These are phyloP conservation scores for Pugionium cornutum DNA, from an alignment of 345 rosid genomes.

Conservation along the genomic window DNA sequence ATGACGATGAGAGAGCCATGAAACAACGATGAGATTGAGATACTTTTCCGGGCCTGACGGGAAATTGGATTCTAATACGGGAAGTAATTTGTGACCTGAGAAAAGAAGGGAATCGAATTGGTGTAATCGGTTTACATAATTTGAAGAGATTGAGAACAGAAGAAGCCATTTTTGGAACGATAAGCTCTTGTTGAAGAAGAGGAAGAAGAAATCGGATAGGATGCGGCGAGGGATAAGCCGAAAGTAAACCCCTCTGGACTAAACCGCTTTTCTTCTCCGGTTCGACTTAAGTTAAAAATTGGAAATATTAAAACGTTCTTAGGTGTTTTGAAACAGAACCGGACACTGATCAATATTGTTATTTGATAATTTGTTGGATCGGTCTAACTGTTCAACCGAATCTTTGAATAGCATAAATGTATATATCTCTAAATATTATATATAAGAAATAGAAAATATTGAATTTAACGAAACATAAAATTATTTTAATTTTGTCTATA, in stretches of 20 bases:
- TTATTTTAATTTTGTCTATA: too few relatives aligned
- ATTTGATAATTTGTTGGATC: too few relatives aligned
- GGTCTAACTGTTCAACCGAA: too few relatives aligned
- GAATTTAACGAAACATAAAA: too few relatives aligned
- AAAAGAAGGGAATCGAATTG: constrained; percentile 46
- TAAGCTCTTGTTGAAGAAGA: constrained; percentile 10
- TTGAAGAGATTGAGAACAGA: constrained; percentile 52
- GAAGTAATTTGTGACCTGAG: constrained; percentile 27
- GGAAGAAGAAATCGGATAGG: constrained; percentile 33
- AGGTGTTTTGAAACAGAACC: too few relatives aligned
- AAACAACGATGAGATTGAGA: constrained; percentile 45
- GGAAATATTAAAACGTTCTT: too few relatives aligned
- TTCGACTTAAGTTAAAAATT: constrained; percentile 11
- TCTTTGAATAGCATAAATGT: too few relatives aligned
- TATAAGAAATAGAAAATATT: too few relatives aligned
- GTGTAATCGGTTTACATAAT: constrained; percentile 48
- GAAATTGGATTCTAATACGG: constrained; percentile 37
- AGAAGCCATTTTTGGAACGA: constrained; percentile 51
- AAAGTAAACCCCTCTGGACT: background rate
- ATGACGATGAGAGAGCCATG: constrained; percentile 43
- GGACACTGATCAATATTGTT: too few relatives aligned
- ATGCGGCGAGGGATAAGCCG: constrained; percentile 30
- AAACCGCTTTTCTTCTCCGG: constrained; percentile 30
- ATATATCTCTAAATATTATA: too few relatives aligned
- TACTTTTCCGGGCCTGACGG: constrained; percentile 32